These are phyloP conservation scores for Apiospora saccharicola DNA, from an alignment of 2,329 filamentous ascomycete genomes.

Conservation along the genomic window DNA sequence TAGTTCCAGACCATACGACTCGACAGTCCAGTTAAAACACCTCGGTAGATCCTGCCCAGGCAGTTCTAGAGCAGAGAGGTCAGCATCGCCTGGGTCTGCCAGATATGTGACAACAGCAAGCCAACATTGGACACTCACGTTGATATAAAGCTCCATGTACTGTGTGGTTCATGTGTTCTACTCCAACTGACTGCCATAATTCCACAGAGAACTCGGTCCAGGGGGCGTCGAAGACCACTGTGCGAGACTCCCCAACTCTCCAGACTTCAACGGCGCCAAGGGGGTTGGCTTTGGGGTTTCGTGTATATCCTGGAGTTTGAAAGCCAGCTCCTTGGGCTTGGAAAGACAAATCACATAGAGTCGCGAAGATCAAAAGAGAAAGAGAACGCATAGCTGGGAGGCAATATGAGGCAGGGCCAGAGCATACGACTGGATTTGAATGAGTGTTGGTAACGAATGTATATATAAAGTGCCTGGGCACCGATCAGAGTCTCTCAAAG, in stretches of 20 bases:
- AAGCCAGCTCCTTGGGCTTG: neutral
- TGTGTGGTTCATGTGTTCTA: neutral
- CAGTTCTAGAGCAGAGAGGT: neutral
- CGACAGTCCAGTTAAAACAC: constrained; percentile 14
- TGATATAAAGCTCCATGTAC: neutral
- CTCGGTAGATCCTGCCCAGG: neutral
- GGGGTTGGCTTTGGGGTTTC: neutral
- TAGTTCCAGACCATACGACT: neutral
- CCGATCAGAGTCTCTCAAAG: neutral
- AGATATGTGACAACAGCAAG: neutral
- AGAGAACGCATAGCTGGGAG: neutral
- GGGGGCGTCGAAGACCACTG: neutral
- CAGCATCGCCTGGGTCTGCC: neutral
- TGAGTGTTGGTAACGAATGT: neutral
- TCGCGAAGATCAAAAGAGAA: neutral
- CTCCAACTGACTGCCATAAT: constrained; percentile 1
- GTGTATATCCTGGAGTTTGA: neutral
- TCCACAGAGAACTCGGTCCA: constrained; percentile 1
- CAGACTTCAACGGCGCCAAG: constrained; percentile 12
- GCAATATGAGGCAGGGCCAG: neutral
- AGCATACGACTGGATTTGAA: neutral
- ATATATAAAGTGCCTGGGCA: neutral
- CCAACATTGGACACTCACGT: neutral
- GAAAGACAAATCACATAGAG: neutral
- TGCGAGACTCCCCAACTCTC: constrained; percentile 4